A percentile compares a stretch with the other conserved stretches of the same genome.
Conservation (phyloP, 192 early-diverging fungal genomes). For the Umbelopsis isabellina region DNA sequence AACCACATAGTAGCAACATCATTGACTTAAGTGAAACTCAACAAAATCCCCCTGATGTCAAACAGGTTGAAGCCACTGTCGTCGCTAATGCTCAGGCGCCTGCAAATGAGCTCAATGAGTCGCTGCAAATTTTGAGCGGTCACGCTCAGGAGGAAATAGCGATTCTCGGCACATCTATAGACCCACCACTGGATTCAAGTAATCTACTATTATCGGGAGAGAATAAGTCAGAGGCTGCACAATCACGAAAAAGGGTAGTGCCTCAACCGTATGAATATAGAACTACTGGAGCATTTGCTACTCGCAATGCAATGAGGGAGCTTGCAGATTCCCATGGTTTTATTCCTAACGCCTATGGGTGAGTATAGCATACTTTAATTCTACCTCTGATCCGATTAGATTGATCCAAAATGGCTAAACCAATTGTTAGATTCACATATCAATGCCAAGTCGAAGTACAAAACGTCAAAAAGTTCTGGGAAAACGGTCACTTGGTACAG, state of each 20-base stretch:
- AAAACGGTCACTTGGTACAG: constrained; percentile 45
- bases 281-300: constrained; percentile 56
- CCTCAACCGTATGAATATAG: constrained; percentile 26
- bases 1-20: not conserved
- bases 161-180: no score
- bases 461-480: constrained; percentile 49
- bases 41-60: not conserved
- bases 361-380: not conserved
- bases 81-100: not conserved
- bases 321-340: constrained; percentile 43
- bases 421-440: not conserved
- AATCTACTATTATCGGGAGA: no score
- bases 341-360: constrained; percentile 53
- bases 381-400: no score
- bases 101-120: no score
- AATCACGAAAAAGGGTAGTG: not conserved
- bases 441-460: constrained; percentile 44
- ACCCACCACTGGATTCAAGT: not conserved
- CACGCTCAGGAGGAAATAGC: no score
- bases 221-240: not conserved
- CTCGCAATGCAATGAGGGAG: constrained; percentile 47
- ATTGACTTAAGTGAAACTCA: not conserved
- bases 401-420: not conserved
- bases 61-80: not conserved
- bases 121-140: no score